These are phyloP conservation scores for Russula lepida DNA, from an alignment of 768 basidiomycete species.

Conservation along the genomic window DNA sequence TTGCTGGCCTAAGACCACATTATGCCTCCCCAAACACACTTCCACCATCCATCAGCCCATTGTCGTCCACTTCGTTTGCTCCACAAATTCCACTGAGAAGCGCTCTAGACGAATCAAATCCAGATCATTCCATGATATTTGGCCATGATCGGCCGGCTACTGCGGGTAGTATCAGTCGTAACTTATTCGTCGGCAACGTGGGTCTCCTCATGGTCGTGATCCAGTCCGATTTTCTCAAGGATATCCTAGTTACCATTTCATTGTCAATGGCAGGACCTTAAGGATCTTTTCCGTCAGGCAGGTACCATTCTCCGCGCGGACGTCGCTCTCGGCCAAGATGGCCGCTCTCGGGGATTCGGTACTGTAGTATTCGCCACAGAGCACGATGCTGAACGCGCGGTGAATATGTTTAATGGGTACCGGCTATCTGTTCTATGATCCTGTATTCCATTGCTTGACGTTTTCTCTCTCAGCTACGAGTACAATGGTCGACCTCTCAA, in stretches of 20 bases:
- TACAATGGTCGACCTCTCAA: constrained; percentile 81
- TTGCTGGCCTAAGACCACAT: constrained; percentile 5
- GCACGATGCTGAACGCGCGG: constrained; percentile 75
- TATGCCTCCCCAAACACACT: background rate
- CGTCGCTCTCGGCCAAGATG: constrained; percentile 80
- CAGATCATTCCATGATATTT: constrained; percentile 22
- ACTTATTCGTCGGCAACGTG: constrained; percentile 86
- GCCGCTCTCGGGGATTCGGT: constrained; percentile 86
- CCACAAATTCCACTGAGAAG: constrained; percentile 8
- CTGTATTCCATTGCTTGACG: background rate
- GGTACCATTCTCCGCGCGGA: constrained; percentile 88
- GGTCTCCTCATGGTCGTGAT: constrained; percentile 29
- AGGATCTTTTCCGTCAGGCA: constrained; percentile 88
- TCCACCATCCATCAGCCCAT: constrained; percentile 7
- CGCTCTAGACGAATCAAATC: constrained; percentile 14
- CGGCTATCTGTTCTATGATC: constrained; percentile 21
- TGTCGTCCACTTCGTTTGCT: constrained; percentile 21
- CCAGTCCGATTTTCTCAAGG: constrained; percentile 17
- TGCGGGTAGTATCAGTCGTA: constrained; percentile 34
- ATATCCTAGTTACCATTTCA: constrained; percentile 72
- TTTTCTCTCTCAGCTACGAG: constrained; percentile 52
- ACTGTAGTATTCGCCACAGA: constrained; percentile 83
- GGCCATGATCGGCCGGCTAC: constrained; percentile 26
- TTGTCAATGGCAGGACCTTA: constrained; percentile 96
- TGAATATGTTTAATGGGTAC: constrained; percentile 86